phyloP scores from a whole-genome alignment of 2,329 filamentous ascomycete genomes.

The Hymenoscyphus linearis region DNA sequence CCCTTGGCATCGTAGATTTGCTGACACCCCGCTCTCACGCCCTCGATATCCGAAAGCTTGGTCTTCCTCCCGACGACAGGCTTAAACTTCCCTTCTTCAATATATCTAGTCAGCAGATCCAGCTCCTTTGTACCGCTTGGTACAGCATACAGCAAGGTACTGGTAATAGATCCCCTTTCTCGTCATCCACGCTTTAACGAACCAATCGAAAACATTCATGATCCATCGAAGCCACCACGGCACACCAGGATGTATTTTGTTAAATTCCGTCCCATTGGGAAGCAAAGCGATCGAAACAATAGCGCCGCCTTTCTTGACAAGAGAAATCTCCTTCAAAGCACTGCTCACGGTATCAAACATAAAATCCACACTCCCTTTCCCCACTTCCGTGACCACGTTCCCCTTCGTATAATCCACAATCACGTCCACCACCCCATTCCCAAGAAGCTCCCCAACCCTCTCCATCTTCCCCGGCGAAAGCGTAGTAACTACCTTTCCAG shows the following conservation, averaged over 20 bases:
- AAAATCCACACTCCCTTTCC: conserved; percentile 37
- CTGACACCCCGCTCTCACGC: conserved; percentile 35
- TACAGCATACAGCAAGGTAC: conserved; percentile 35
- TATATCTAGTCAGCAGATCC: conserved; percentile 27
- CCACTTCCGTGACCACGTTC: conserved; percentile 30
- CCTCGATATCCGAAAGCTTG: conserved; percentile 34
- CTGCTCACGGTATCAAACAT: conserved; percentile 38
- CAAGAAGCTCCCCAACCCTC: conserved; percentile 35
- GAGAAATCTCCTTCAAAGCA: conserved; percentile 33
- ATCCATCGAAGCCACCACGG: conserved; percentile 19
- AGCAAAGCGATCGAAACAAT: conserved; percentile 35
- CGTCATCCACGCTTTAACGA: conserved; percentile 21
- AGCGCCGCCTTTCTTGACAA: conserved; percentile 34
- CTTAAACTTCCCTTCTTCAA: conserved; percentile 31
- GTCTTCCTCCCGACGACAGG: conserved; percentile 33
- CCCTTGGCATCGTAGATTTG: conserved; percentile 36
- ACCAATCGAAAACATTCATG: conserved; percentile 31
- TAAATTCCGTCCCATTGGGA: conserved; percentile 34
- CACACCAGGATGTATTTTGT: conserved; percentile 26
- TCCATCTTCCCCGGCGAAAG: conserved; percentile 39
- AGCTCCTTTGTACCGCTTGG: conserved; percentile 32
- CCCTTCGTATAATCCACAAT: conserved; percentile 37
- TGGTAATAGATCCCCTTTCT: conserved; percentile 8
- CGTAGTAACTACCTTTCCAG: conserved; percentile 41
- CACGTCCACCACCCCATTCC: conserved; percentile 36